Evolutionary conservation across 371 early-diverging fungal genomes (phyloP), one percentile per base, ranked within the genome.

Genomic region (Rhizopus microsporus): DNA sequence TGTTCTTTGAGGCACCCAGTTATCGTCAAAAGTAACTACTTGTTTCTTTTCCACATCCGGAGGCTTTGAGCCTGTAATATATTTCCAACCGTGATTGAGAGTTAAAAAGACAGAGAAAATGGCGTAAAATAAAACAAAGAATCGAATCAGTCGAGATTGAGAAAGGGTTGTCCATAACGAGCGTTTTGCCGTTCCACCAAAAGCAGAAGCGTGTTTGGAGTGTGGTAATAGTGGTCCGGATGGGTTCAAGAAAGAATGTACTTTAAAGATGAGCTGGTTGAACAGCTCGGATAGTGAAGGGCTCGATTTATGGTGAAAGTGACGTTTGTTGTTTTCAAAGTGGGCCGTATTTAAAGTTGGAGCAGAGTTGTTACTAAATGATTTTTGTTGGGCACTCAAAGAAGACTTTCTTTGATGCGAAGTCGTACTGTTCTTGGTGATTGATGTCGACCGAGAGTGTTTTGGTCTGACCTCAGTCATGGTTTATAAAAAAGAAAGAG

Each of bases 51-150:
- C 2, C 10, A 7, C 3, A 15, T 8, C 30, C 29, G 33, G 59
- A 10, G 35, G 70, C 34, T 8, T 15, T n/a, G 32, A 58, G 38
- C 64, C 64, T 61, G 17, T 57, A 16, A 54, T 16, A 47, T 66
- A 66, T 7, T 51, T 57, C 73, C 75, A 73, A 3, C 68, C 40
- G 49, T 78, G 78, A 53, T 69, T 68, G 38, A 75, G n/a, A 0
- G 75, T 65, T 23, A 78, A 57, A 47, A 73, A 68, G 8, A 78
- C 69, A 4, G 75, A 78, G 45, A 78, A 78, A 12, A 71, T 60
- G 38, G 67, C 57, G 52, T 78, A 78, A 30, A 78, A 66, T 3
- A 78, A 59, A 3, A 61, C 49, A 16, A 71, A 23, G 44, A 78
- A 71, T 13, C 78, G 65, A 1, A 68, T 29, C 5, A 61, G 17